Evolutionary conservation across 768 basidiomycete genomes (phyloP), one percentile per base, ranked within the genome.

Genomic region (Kwoniella europaea): DNA sequence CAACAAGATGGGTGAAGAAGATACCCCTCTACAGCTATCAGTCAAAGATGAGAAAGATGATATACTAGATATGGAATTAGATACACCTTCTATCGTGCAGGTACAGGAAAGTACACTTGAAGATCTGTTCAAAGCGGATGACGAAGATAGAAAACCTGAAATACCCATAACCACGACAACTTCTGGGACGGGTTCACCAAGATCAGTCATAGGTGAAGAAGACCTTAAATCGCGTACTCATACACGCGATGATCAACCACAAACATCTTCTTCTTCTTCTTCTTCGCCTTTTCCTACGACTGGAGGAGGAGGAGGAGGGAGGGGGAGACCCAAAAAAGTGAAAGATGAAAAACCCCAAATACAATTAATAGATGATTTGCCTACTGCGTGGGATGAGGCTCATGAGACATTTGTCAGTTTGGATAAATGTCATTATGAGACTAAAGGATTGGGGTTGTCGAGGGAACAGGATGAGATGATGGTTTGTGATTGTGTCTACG

Each of bases 401-500:
- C 83, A 90, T 71, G 85, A 84, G 74, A 90, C 88, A 10, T 98
- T 96, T 82, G 85, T 84, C 72, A 88, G 92, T 84, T 89, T 98
- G 78, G 75, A 84, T 71, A 87, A 86, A 79, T 96, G 94, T 83
- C 90, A 89, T 77, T 97, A 97, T 82, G 93, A 96, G 86, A 90
- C 90, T 84, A 90, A 89, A 82, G 87, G 90, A 41, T 85, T 98
- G 66, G 96, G 96, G n/a, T 88, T 89, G 76, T 92, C 92, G 64
- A 89, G 91, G 79, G 93, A 96, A 85, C 87, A 90, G 65, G 88
- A 91, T 79, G 97, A 98, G 86, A 91, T 92, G 84, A 93, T 94
- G 91, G 89, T 90, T 24, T 99, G 97, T 86, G 97, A 99, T 82
- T 99, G 97, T 85, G 85, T 85, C 69, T 96, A 89, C 83, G 89